Conservation (phyloP, 2,329 filamentous ascomycete species). For the Leptographium galeiforme region DNA sequence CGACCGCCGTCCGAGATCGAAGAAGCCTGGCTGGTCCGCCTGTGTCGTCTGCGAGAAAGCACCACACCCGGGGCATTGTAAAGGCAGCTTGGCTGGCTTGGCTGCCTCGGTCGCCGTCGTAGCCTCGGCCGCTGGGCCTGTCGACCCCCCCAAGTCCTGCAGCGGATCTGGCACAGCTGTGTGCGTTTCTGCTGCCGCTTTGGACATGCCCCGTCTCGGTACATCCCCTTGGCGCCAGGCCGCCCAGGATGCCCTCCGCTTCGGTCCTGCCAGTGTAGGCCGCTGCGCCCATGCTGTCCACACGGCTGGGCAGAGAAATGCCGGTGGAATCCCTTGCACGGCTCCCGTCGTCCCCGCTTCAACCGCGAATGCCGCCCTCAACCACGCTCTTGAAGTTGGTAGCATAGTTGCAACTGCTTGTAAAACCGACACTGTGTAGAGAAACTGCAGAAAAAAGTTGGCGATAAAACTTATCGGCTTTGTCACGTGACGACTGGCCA, state of each 20-base stretch:
- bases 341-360: neutral
- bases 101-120: too few relatives aligned
- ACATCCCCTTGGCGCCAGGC: neutral
- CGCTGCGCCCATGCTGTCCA: neutral
- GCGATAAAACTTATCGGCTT: neutral
- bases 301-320: slow-evolving; percentile 9
- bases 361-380: slow-evolving; percentile 7
- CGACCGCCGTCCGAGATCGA: slow-evolving; percentile 34
- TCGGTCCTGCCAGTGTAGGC: neutral
- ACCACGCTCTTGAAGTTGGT: slow-evolving; percentile 3
- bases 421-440: neutral
- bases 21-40: slow-evolving; percentile 44
- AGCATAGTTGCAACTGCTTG: slow-evolving; percentile 2
- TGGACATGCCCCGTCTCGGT: neutral
- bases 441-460: neutral
- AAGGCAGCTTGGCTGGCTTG: slow-evolving; percentile 26
- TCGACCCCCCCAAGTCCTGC: neutral
- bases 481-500: neutral
- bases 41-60: slow-evolving; percentile 45
- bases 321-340: slow-evolving; percentile 1
- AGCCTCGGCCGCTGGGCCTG: neutral
- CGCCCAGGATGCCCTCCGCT: neutral
- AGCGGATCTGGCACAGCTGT: neutral
- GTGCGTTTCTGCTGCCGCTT: neutral
- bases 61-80: slow-evolving; percentile 51